Evolutionary conservation across 2,329 filamentous ascomycete species (phyloP), one percentile per base, ranked within the genome.

Genomic region (Immersiporthe knoxdaviesiana): DNA sequence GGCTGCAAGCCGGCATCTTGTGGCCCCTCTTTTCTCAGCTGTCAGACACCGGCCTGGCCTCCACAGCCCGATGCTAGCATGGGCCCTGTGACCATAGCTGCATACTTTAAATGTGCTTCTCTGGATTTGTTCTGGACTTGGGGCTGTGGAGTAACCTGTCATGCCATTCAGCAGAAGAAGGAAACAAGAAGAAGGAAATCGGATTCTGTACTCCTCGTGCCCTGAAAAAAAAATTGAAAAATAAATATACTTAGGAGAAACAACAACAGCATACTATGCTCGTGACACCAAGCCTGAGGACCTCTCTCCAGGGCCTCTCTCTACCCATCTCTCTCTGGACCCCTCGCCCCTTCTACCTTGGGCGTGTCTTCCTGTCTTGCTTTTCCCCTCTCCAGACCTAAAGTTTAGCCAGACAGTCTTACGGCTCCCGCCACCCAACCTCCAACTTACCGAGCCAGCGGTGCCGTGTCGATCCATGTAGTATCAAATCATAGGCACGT

Each of bases 21-120:
- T 61, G 5, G 59, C 35, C 59, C 39, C 61, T 63, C 39, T 63
- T 47, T 47, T 63, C 27, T 63, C 39, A 50, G 41, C 39, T 27
- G 24, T 47, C 27, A 32, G 39, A 4, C 27, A 32, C 16, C 10
- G n/a, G 8, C 16, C 24, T n/a, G n/a, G 24, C 12, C 61, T 32
- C 41, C 39, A 27, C 39, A 63, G 5, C 41, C 24, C 27, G 37
- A 39, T 47, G 60, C 39, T 63, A n/a, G 61, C 59, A 37, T 24
- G 24, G 61, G 24, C 24, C 61, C 44, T 62, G 59, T 62, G 59
- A 62, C 21, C 37, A 62, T 62, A 21, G 35, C 14, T 44, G 59
- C 59, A 27, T 44, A 27, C 21, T 37, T 5, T 60, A 35, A 3
- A 14, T 16, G 35, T 44, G 11, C n/a, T 24, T 41, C 7, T 27